phyloP scores from a whole-genome alignment of 768 basidiomycete genomes.

The Amanita inopinata region DNA sequence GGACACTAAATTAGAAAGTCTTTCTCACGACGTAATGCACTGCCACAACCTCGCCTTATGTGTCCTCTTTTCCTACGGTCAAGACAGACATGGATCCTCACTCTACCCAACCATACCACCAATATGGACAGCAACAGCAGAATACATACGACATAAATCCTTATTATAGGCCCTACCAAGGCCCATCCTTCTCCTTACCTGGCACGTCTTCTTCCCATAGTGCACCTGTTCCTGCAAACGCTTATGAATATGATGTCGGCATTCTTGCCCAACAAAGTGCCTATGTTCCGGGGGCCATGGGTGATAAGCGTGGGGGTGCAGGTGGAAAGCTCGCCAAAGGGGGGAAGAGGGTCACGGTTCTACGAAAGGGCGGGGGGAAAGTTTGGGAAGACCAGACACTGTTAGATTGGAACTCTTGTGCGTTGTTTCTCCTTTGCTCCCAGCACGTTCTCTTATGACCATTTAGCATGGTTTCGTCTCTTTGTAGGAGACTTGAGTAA shows the following conservation, averaged over 20 bases:
- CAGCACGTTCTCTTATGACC: slow-evolving; percentile 1
- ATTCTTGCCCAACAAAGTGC: slow-evolving; percentile 87
- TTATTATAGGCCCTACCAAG: slow-evolving; percentile 74
- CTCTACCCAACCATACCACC: slow-evolving; percentile 36
- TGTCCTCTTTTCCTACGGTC: not conserved
- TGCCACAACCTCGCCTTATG: not conserved
- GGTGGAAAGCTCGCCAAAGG: slow-evolving; percentile 84
- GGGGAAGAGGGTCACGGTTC: slow-evolving; percentile 86
- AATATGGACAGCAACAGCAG: slow-evolving; percentile 44
- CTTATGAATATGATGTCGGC: slow-evolving; percentile 88
- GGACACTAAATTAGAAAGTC: slow-evolving; percentile 9
- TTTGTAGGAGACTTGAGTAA: slow-evolving; percentile 98
- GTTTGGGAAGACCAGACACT: slow-evolving; percentile 98
- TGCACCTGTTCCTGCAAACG: slow-evolving; percentile 80
- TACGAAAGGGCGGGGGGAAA: slow-evolving; percentile 92
- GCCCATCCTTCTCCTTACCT: slow-evolving; percentile 59
- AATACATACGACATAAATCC: slow-evolving; percentile 58
- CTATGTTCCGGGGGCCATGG: slow-evolving; percentile 87
- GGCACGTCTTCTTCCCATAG: slow-evolving; percentile 58
- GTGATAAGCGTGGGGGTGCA: slow-evolving; percentile 78
- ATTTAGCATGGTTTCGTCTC: slow-evolving; percentile 87
- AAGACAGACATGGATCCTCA: slow-evolving; percentile 33
- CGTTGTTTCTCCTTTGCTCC: slow-evolving; percentile 21
- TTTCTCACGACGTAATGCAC: not conserved
- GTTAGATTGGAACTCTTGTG: slow-evolving; percentile 95